Evolutionary conservation across 2,329 filamentous ascomycete genomes (phyloP).

Genomic region (Aspergillus sp.): DNA sequence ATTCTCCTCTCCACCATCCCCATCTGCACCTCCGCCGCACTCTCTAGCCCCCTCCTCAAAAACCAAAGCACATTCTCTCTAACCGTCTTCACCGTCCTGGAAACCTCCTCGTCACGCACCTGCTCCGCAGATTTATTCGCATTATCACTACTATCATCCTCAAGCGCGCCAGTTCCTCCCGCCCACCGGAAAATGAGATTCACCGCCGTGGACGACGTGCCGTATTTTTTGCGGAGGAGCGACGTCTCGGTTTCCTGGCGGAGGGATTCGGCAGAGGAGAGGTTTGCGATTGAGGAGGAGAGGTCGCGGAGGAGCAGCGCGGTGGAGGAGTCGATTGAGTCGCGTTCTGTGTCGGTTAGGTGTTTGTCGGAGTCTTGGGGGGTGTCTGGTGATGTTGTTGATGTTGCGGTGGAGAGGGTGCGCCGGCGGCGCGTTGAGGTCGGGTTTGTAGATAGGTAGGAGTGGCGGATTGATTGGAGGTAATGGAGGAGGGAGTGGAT

Average conservation of each 20-base stretch:
- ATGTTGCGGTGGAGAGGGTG: conserved; percentile 18
- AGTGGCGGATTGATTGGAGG: conserved; percentile 76
- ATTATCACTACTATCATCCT: conserved; percentile 28
- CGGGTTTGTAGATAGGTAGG: conserved; percentile 80
- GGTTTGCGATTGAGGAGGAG: conserved; percentile 71
- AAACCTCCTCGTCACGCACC: conserved; percentile 63
- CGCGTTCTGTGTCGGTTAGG: conserved; percentile 71
- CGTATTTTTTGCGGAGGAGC: conserved; percentile 69
- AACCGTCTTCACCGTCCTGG: conserved; percentile 63
- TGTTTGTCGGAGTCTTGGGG: conserved; percentile 30
- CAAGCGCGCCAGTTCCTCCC: conserved; percentile 44
- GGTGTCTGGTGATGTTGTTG: conserved; percentile 14
- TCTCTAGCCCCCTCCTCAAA: conserved; percentile 68
- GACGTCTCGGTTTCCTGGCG: conserved; percentile 70
- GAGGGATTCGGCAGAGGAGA: conserved; percentile 77
- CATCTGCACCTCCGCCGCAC: conserved; percentile 72
- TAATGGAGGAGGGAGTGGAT: conserved; percentile 76
- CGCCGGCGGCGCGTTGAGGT: conserved; percentile 50
- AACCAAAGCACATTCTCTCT: conserved; percentile 82
- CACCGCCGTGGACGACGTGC: too few relatives aligned
- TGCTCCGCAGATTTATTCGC: conserved; percentile 62
- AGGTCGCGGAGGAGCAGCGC: conserved; percentile 82
- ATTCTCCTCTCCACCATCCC: conserved; percentile 90
- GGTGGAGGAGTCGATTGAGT: conserved; percentile 81
- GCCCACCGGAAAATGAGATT: conserved; percentile 64